Evolutionary conservation across 192 early-diverging fungal species (phyloP).

Genomic region (Coemansia aciculifera): DNA sequence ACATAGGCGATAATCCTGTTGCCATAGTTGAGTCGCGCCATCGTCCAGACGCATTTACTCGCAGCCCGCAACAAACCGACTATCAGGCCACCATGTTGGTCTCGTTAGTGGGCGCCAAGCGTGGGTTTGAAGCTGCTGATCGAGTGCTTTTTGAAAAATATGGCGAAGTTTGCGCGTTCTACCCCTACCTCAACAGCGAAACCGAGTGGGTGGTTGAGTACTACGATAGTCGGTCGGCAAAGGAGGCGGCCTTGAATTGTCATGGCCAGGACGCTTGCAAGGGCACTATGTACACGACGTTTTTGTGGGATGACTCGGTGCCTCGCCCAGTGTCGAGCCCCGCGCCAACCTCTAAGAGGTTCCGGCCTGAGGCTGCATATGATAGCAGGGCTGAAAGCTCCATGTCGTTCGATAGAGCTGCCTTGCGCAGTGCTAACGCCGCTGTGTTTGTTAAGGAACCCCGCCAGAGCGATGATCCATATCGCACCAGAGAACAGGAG

Average conservation of each 20-base stretch:
- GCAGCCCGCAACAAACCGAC: slow-evolving; percentile 14
- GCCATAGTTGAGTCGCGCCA: slow-evolving; percentile 16
- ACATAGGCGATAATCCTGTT: background rate
- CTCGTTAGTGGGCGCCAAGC: slow-evolving; percentile 13
- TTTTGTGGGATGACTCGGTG: slow-evolving; percentile 35
- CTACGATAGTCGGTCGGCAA: slow-evolving; percentile 30
- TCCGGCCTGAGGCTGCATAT: background rate
- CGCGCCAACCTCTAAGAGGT: background rate
- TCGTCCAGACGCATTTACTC: slow-evolving; percentile 19
- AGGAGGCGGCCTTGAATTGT: slow-evolving; percentile 12
- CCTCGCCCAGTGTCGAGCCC: background rate
- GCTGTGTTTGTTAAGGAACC: background rate
- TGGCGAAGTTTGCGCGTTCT: slow-evolving; percentile 26
- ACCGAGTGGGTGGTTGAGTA: slow-evolving; percentile 43
- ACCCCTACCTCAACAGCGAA: slow-evolving; percentile 8
- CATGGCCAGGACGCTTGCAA: slow-evolving; percentile 8
- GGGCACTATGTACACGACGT: slow-evolving; percentile 27
- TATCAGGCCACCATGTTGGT: slow-evolving; percentile 33
- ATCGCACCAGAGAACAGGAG: background rate
- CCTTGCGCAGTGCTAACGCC: background rate
- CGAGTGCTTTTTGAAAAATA: slow-evolving; percentile 18
- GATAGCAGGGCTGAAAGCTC: background rate
- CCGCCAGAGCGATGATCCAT: background rate
- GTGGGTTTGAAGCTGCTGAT: slow-evolving; percentile 16
- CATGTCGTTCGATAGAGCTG: background rate